phyloP scores from a whole-genome alignment of 1,139 yeast genomes.

The Debaryomyces udenii region DNA sequence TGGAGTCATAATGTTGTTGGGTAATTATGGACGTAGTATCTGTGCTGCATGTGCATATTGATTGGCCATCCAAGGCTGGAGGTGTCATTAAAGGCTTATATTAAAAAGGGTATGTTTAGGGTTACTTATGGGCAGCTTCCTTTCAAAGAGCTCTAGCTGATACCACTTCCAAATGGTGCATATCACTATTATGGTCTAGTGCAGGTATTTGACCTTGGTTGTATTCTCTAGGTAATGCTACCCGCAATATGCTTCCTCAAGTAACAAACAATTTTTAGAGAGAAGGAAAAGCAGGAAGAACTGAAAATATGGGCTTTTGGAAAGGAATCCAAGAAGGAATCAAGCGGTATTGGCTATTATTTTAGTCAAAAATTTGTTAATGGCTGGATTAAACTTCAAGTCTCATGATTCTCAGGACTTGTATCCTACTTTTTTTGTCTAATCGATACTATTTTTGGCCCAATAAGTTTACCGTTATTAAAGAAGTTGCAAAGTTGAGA shows the following conservation, averaged over 20 bases:
- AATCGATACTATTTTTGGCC: slow-evolving; percentile 30
- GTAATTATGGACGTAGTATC: slow-evolving; percentile 71
- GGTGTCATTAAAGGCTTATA: slow-evolving; percentile 68
- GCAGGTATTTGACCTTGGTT: too few species aligned
- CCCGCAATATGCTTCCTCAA: too few species aligned
- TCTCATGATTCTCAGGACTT: slow-evolving; percentile 46
- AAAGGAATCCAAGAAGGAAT: slow-evolving; percentile 30
- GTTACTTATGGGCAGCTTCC: slow-evolving; percentile 64
- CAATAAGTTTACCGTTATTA: slow-evolving; percentile 39
- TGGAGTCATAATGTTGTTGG: slow-evolving; percentile 67
- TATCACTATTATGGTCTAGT: slow-evolving; percentile 45
- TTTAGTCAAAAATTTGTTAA: slow-evolving; percentile 38
- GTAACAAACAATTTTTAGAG: too few species aligned
- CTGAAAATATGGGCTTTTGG: slow-evolving; percentile 19
- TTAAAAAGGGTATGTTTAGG: slow-evolving; percentile 72
- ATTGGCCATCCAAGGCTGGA: slow-evolving; percentile 62
- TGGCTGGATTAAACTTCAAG: slow-evolving; percentile 48
- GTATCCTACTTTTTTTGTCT: slow-evolving; percentile 40
- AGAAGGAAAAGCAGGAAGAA: slow-evolving; percentile 17
- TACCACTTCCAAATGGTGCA: slow-evolving; percentile 39
- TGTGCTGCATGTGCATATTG: slow-evolving; percentile 70
- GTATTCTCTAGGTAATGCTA: too few species aligned
- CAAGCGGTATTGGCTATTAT: slow-evolving; percentile 41
- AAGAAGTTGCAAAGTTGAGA: slow-evolving; percentile 42
- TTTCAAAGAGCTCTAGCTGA: slow-evolving; percentile 58